These are phyloP conservation scores for Coemansia sp. DNA, from an alignment of 192 early-diverging fungal species.

Conservation along the genomic window DNA sequence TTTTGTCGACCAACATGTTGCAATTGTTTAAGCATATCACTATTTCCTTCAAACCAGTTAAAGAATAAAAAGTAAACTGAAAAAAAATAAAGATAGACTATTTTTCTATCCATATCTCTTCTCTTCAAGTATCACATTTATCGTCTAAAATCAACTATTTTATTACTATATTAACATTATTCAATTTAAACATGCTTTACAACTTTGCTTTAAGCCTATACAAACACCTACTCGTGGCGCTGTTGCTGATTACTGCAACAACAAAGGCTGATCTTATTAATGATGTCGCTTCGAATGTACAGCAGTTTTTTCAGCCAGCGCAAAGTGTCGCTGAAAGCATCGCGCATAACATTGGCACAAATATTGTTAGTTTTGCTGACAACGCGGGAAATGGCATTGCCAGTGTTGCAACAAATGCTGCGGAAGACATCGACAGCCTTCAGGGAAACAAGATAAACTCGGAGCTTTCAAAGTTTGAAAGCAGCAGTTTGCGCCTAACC, in stretches of 20 bases:
- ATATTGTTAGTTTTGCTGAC: constrained; percentile 24
- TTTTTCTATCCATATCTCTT: too few species aligned
- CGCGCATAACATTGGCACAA: constrained; percentile 10
- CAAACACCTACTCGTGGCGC: neutral
- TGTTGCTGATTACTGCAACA: neutral
- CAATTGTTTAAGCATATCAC: too few species aligned
- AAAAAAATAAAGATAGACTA: too few species aligned
- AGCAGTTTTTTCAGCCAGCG: constrained; percentile 10
- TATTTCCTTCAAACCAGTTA: too few species aligned
- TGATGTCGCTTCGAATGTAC: neutral
- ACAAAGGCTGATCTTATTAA: neutral
- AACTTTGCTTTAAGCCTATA: neutral
- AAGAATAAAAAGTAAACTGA: too few species aligned
- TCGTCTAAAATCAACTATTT: neutral
- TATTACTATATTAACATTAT: neutral
- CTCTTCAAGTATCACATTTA: neutral
- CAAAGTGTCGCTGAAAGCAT: constrained; percentile 18
- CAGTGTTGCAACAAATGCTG: constrained; percentile 17
- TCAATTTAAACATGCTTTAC: neutral
- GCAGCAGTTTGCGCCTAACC: neutral
- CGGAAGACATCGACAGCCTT: constrained; percentile 12
- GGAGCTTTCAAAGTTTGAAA: constrained; percentile 38
- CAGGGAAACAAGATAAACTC: constrained; percentile 24
- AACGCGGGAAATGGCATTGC: constrained; percentile 23
- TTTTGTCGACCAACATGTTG: too few species aligned